A percentile compares a stretch with the other conserved stretches of the same genome.
Conservation (phyloP, 179 eudicot species). For the Beta corolliflora region DNA sequence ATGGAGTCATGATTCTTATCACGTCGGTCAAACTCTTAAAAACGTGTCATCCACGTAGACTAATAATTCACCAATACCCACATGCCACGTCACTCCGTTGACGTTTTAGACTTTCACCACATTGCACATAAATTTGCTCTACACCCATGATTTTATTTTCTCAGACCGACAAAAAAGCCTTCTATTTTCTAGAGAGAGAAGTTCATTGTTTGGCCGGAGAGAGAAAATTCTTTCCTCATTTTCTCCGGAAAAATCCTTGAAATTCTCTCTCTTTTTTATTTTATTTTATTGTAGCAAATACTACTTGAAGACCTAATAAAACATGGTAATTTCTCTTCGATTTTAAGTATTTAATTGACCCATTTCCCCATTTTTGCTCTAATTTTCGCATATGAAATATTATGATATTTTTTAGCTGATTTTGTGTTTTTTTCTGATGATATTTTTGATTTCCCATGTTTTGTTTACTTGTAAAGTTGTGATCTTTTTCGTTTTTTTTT, state of each 20-base stretch:
- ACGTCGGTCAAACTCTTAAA: background rate
- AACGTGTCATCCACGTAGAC: conserved; percentile 28
- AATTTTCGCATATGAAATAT: background rate
- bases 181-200: conserved; percentile 2
- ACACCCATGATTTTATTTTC: background rate
- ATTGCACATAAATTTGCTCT: background rate
- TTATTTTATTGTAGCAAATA: background rate
- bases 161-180: conserved; percentile 13
- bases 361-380: background rate
- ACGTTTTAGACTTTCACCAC: conserved; percentile 18
- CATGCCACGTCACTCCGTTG: conserved; percentile 23
- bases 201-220: background rate
- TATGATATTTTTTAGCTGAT: background rate
- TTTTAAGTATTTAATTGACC: background rate
- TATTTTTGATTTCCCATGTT: background rate
- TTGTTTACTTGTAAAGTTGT: background rate
- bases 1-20: background rate
- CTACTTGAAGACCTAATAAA: conserved; percentile 8
- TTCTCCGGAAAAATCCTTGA: conserved; percentile 5
- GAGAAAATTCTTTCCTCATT: background rate
- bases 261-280: background rate
- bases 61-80: background rate
- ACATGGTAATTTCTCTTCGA: conserved; percentile 9
- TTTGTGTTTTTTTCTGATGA: background rate
- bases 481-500: no score